Base-by-base conservation (phyloP, 2,329 filamentous ascomycete genomes). In the Rhinocladiella mackenziei region DNA sequence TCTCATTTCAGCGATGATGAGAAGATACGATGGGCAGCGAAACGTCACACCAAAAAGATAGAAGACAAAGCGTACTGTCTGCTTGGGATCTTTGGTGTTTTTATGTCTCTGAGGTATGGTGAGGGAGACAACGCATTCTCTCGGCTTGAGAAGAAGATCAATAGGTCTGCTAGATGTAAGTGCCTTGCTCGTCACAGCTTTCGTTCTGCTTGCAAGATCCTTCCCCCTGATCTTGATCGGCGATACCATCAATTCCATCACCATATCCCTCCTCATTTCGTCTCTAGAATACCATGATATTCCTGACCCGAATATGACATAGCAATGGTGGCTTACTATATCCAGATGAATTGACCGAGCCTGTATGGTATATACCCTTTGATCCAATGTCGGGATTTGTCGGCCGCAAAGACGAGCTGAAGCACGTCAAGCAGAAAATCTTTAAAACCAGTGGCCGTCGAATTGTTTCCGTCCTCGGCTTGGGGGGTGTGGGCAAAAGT, bases 61-160 rank as follows among this genome's bases (percentile, higher is more conserved):
- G 31, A 33, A 15, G 31, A 33, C 17, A 33, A 10, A 6, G 31
- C 31, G 31, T 33, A 63, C 39, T 60, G 33, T 14, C 46, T 63
- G 0, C 45, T 55, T 36, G 63, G 56, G 1, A 41, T 62, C 2
- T 58, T 61, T 33, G 50, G 45, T 25, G 49, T 64, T 2, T 39
- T 57, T 15, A 61, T 63, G 53, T 53, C 58, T 3, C 37, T 62
- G 3, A 40, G 60, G 2, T 63, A 64, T 42, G 61, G 62, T 11
- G 60, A 61, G 53, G 41, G 41, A 30, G 6, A 46, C 5, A 46
- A 48, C 14, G 57, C 58, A 2, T 60, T 60, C 32, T n/a, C n/a
- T 2, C 43, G 58, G 8, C 48, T 61, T 2, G 56, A 61, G 34
- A 30, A 38, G 36, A 30, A 46, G 20, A 46, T 46, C 14, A 28